These are phyloP conservation scores for Coprinopsis cinerea DNA, from an alignment of 768 basidiomycete genomes.

Conservation along the genomic window DNA sequence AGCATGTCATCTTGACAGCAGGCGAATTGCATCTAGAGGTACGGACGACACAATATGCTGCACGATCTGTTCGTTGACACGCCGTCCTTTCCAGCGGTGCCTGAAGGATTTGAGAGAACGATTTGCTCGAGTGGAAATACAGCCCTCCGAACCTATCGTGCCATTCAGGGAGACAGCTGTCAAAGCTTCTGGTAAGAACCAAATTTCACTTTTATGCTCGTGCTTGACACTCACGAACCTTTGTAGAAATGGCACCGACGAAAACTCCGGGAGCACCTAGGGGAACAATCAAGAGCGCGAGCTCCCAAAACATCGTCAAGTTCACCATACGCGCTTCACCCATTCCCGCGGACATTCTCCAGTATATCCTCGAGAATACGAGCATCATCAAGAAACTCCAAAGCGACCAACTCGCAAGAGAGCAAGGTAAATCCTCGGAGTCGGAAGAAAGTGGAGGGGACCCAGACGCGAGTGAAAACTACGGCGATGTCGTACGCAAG, in stretches of 20 bases:
- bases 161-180: slow-evolving; percentile 96
- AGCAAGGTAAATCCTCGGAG: slow-evolving; percentile 20
- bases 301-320: slow-evolving; percentile 64
- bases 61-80: not conserved
- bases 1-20: slow-evolving; percentile 93
- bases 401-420: slow-evolving; percentile 33
- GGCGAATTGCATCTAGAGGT: slow-evolving; percentile 97
- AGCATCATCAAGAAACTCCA: slow-evolving; percentile 56
- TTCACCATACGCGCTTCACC: slow-evolving; percentile 84
- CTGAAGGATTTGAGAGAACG: slow-evolving; percentile 93
- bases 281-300: slow-evolving; percentile 71
- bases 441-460: slow-evolving; percentile 32
- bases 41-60: not conserved
- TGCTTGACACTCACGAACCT: not conserved
- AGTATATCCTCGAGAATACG: slow-evolving; percentile 75
- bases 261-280: slow-evolving; percentile 66
- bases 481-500: slow-evolving; percentile 54
- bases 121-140: slow-evolving; percentile 90
- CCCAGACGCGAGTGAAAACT: slow-evolving; percentile 30
- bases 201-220: not conserved
- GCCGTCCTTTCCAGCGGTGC: slow-evolving; percentile 61
- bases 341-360: slow-evolving; percentile 61
- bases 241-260: slow-evolving; percentile 78
- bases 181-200: slow-evolving; percentile 56
- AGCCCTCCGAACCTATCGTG: slow-evolving; percentile 92